phyloP scores from a whole-genome alignment of 257 asterid genomes.

The Leonotis leonurus region DNA sequence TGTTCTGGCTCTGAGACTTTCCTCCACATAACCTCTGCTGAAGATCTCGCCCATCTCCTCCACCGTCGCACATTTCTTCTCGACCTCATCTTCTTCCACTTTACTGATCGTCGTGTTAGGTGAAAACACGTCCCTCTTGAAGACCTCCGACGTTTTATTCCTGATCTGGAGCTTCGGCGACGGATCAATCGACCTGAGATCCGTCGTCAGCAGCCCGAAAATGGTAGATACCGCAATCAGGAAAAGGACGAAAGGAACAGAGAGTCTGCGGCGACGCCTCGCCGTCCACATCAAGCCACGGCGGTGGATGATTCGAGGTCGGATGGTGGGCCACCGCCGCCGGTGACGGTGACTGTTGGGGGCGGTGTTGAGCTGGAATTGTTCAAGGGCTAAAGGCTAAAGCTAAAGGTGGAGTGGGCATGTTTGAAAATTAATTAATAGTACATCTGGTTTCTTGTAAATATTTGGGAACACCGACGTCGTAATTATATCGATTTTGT shows the following conservation, averaged over 20 bases:
- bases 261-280: slow-evolving; percentile 45
- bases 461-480: background rate
- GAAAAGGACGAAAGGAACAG: slow-evolving; percentile 29
- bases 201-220: slow-evolving; percentile 45
- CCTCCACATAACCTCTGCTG: slow-evolving; percentile 45
- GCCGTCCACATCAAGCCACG: too few species aligned
- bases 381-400: background rate
- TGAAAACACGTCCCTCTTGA: background rate
- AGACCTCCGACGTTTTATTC: slow-evolving; percentile 6
- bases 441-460: too few species aligned
- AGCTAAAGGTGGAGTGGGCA: too few species aligned
- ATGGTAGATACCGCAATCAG: slow-evolving; percentile 37
- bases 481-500: too few species aligned
- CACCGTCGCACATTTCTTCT: slow-evolving; percentile 70
- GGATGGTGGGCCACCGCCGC: background rate
- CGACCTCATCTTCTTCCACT: slow-evolving; percentile 2
- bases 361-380: background rate
- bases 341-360: background rate
- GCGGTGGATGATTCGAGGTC: background rate
- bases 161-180: slow-evolving; percentile 30
- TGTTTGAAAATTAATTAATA: too few species aligned
- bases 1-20: slow-evolving; percentile 53
- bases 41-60: slow-evolving; percentile 91
- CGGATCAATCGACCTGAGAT: slow-evolving; percentile 59
- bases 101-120: slow-evolving; percentile 16